Conservation (phyloP, 2,329 filamentous ascomycete species). For the Zymoseptoria crescenta region DNA sequence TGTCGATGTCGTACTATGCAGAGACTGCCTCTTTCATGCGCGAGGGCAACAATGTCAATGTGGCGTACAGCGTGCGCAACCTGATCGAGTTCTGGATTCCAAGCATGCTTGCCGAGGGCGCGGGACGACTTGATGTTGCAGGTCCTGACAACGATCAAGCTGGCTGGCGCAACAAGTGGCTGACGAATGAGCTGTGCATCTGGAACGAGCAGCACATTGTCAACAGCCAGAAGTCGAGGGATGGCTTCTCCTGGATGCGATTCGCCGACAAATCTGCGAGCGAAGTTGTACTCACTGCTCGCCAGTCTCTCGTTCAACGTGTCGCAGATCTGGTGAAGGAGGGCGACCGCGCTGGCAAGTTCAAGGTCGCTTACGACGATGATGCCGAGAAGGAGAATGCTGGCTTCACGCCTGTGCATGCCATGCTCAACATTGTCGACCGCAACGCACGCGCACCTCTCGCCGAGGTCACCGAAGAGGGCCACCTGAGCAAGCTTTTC, state of each 20-base stretch:
- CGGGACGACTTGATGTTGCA: conserved; percentile 66
- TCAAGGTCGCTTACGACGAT: conserved; percentile 60
- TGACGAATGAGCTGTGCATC: conserved; percentile 80
- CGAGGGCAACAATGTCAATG: conserved; percentile 70
- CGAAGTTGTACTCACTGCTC: conserved; percentile 64
- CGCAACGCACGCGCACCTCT: conserved; percentile 60
- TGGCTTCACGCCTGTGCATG: conserved; percentile 60
- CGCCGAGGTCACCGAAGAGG: conserved; percentile 62
- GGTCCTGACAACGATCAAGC: conserved; percentile 65
- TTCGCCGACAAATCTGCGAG: conserved; percentile 70
- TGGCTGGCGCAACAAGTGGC: conserved; percentile 70
- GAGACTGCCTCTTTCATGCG: conserved; percentile 93
- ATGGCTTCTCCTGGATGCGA: conserved; percentile 79
- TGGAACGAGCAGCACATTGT: conserved; percentile 72
- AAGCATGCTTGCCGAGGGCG: conserved; percentile 70
- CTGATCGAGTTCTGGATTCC: conserved; percentile 79
- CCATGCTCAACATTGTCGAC: conserved; percentile 72
- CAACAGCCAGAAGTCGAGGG: conserved; percentile 15
- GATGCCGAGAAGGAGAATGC: conserved; percentile 48
- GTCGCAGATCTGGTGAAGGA: conserved; percentile 50
- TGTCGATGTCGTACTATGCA: conserved; percentile 77
- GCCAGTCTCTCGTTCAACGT: conserved; percentile 64
- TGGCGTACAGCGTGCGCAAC: conserved; percentile 82
- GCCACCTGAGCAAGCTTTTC: conserved; percentile 65
- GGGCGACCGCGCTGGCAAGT: conserved; percentile 52